These are phyloP conservation scores for Paulownia fortunei DNA, from an alignment of 257 asterid species.

Conservation along the genomic window DNA sequence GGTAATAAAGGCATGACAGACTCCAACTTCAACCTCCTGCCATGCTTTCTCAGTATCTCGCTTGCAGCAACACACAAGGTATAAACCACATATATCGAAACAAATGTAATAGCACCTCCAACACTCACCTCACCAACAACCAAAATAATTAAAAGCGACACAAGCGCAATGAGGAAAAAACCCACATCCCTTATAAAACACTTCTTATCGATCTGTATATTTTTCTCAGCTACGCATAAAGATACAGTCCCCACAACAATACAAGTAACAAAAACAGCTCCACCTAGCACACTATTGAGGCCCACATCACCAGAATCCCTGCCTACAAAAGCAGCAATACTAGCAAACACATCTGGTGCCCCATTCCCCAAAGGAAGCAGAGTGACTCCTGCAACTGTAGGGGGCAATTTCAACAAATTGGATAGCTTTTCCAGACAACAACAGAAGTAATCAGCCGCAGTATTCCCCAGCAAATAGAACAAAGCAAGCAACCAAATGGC, in stretches of 20 bases:
- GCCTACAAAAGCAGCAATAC: slow-evolving; percentile 80
- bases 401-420: slow-evolving; percentile 55
- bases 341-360: slow-evolving; percentile 89
- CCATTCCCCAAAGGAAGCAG: slow-evolving; percentile 89
- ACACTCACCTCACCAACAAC: slow-evolving; percentile 62
- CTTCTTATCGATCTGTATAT: slow-evolving; percentile 66
- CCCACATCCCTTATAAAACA: slow-evolving; percentile 75
- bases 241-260: slow-evolving; percentile 72
- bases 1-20: slow-evolving; percentile 50
- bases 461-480: slow-evolving; percentile 84
- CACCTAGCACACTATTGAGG: slow-evolving; percentile 84
- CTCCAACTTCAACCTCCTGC: slow-evolving; percentile 43
- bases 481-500: slow-evolving; percentile 66
- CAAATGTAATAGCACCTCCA: slow-evolving; percentile 64
- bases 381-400: slow-evolving; percentile 89
- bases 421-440: slow-evolving; percentile 70
- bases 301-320: slow-evolving; percentile 77
- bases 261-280: slow-evolving; percentile 82
- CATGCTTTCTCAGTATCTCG: slow-evolving; percentile 51
- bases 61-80: slow-evolving; percentile 56
- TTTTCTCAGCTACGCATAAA: slow-evolving; percentile 54
- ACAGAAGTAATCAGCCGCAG: slow-evolving; percentile 87
- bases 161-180: slow-evolving; percentile 56
- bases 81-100: slow-evolving; percentile 61
- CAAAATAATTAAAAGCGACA: slow-evolving; percentile 52